phyloP scores from a whole-genome alignment of 495 filamentous ascomycete species.

The Aspergillus bertholletiae region DNA sequence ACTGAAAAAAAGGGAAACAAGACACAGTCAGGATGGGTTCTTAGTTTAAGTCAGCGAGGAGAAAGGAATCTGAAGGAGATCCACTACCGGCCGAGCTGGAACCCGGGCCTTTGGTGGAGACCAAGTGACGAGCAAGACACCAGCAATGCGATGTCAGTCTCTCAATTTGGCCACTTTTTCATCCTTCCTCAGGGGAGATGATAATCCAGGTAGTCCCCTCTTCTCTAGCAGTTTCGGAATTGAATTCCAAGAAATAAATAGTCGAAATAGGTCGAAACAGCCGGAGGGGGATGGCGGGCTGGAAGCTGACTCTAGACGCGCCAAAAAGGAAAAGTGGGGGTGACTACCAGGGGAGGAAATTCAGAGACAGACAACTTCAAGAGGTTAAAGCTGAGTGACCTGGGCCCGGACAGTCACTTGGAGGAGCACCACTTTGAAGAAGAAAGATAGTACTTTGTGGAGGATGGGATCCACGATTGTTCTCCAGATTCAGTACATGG shows the following conservation, averaged over 20 bases:
- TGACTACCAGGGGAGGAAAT: neutral
- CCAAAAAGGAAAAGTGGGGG: constrained; percentile 17
- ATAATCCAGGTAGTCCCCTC: neutral
- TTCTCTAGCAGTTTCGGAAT: neutral
- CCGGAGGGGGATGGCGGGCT: neutral
- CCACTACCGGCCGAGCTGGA: constrained; percentile 5
- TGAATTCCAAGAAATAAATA: constrained; percentile 4
- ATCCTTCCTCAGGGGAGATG: neutral
- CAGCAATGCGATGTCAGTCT: constrained; percentile 2
- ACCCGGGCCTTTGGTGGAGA: neutral
- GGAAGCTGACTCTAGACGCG: constrained; percentile 21
- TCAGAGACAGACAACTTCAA: neutral
- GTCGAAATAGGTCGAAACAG: neutral
- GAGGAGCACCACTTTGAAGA: neutral
- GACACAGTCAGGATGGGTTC: neutral
- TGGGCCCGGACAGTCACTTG: neutral
- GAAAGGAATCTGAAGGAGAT: constrained; percentile 1
- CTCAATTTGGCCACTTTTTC: neutral
- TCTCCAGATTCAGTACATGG: neutral
- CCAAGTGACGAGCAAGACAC: neutral
- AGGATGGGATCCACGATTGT: neutral
- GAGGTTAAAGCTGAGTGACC: neutral
- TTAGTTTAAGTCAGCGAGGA: neutral
- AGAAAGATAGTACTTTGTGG: neutral
- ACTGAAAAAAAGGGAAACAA: neutral